A percentile compares a stretch with the other conserved stretches of the same genome.
These are phyloP conservation scores for Amanita muscaria DNA, from an alignment of 768 basidiomycete species.

Conservation along the genomic window DNA sequence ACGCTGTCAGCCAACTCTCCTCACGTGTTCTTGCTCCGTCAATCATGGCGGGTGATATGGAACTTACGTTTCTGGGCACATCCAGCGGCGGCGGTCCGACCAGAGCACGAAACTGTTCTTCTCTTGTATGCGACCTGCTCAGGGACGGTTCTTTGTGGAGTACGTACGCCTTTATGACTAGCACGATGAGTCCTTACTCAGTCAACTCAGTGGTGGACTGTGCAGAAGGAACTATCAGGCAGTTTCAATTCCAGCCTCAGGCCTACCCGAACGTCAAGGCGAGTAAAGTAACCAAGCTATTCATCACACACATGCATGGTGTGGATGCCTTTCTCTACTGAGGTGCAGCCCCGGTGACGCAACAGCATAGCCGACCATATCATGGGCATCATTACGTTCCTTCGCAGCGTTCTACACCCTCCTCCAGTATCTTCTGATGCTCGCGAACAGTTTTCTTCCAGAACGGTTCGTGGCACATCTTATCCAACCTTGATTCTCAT, in stretches of 20 bases:
- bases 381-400: slow-evolving; percentile 62
- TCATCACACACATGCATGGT: slow-evolving; percentile 86
- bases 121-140: slow-evolving; percentile 52
- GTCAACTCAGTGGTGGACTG: slow-evolving; percentile 82
- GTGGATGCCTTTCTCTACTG: slow-evolving; percentile 9
- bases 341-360: not conserved
- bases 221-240: slow-evolving; percentile 71
- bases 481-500: not conserved
- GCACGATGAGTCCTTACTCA: too few relatives aligned
- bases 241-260: slow-evolving; percentile 49
- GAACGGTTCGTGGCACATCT: not conserved
- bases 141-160: slow-evolving; percentile 59
- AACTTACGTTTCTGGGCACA: slow-evolving; percentile 68
- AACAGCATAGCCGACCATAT: slow-evolving; percentile 52
- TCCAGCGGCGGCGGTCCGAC: slow-evolving; percentile 72
- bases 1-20: slow-evolving; percentile 16
- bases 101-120: slow-evolving; percentile 67
- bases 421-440: slow-evolving; percentile 13
- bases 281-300: slow-evolving; percentile 53
- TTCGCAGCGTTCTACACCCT: slow-evolving; percentile 50
- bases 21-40: slow-evolving; percentile 19
- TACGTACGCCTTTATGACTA: too few relatives aligned
- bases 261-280: slow-evolving; percentile 27
- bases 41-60: slow-evolving; percentile 34
- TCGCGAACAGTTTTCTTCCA: not conserved